Base-by-base conservation (phyloP, 257 asterid species). In the Handroanthus guayacan region DNA sequence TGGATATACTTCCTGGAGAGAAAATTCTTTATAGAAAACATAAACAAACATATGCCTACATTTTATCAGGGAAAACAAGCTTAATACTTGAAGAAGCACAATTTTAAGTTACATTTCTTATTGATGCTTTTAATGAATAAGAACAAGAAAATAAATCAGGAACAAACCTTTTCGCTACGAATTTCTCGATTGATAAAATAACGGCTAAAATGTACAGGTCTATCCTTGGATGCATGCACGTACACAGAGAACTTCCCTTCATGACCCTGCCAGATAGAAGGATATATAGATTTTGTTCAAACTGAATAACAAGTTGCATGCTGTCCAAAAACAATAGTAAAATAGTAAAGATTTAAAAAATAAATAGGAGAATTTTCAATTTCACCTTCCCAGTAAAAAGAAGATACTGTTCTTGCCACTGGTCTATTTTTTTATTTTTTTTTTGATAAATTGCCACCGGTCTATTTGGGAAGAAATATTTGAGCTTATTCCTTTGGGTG, bases 211-310 rank as follows among this genome's bases (percentile, higher is more conserved):
- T 95, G 99, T 79, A 95, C 82, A 52, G 97, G 99, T 83, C 82
- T 90, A 74, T 89, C 96, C 87, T 90, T 89, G 76, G 98, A 95
- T 7, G 98, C 99, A 75, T 95, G 99, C 75, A 95, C 99, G 64
- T 95, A 93, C 60, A 95, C 94, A 71, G 99, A 91, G 83, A 95
- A 95, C 83, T 86, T 93, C 48, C 96, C 97, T 93, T 95, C 99
- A 81, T 95, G 89, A 61, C 98, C 99, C 99, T 95, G 95, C 77
- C 79, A 86, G 71, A 80, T 73, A 70, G 50, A 65, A 50, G 43
- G 70, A 81, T 11, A 48, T 39, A 13, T 47, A 12, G 44, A 25
- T 25, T 25, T 25, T 25, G 31, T 25, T 25, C 31, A 64, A 31
- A 16, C 48, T 39, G 36, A 56, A 39, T 25, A 25, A 25, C 31